These are phyloP conservation scores for Globisporangium sylvaticum DNA, from an alignment of 352 stramenopile genomes.

Conservation along the genomic window DNA sequence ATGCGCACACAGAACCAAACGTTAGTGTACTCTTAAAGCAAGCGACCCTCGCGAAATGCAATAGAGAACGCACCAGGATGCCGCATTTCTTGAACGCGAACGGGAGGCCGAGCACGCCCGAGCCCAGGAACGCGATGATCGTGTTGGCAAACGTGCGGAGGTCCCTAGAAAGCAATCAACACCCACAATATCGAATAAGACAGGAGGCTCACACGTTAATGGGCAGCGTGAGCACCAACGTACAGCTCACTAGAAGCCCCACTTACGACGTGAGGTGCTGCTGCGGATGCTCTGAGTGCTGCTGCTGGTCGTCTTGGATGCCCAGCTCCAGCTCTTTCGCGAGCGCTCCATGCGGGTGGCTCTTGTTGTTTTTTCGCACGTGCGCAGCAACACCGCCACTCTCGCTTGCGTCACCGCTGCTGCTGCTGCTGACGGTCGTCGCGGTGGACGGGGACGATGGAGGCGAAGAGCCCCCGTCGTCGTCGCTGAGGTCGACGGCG, in stretches of 20 bases:
- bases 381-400: neutral
- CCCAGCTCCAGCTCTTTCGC: slow-evolving; percentile 13
- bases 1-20: neutral
- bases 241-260: neutral
- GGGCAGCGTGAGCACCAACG: neutral
- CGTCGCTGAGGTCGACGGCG: slow-evolving; percentile 24
- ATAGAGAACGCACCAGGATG: slow-evolving; percentile 53
- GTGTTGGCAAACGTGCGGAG: slow-evolving; percentile 68
- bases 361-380: slow-evolving; percentile 1
- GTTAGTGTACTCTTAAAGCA: neutral
- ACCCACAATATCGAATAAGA: neutral
- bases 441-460: slow-evolving; percentile 26
- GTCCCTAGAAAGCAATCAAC: slow-evolving; percentile 26
- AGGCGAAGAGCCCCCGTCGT: neutral
- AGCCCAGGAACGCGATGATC: slow-evolving; percentile 91
- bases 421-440: slow-evolving; percentile 15
- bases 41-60: too few relatives aligned
- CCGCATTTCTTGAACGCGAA: slow-evolving; percentile 88
- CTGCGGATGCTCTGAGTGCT: slow-evolving; percentile 17
- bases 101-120: slow-evolving; percentile 86
- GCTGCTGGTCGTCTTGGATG: slow-evolving; percentile 16
- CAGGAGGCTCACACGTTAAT: too few relatives aligned
- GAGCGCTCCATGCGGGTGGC: neutral
- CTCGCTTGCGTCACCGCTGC: slow-evolving; percentile 1
- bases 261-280: slow-evolving; percentile 44